Conservation (phyloP, 306 rosid genomes). For the Rosa persica region DNA sequence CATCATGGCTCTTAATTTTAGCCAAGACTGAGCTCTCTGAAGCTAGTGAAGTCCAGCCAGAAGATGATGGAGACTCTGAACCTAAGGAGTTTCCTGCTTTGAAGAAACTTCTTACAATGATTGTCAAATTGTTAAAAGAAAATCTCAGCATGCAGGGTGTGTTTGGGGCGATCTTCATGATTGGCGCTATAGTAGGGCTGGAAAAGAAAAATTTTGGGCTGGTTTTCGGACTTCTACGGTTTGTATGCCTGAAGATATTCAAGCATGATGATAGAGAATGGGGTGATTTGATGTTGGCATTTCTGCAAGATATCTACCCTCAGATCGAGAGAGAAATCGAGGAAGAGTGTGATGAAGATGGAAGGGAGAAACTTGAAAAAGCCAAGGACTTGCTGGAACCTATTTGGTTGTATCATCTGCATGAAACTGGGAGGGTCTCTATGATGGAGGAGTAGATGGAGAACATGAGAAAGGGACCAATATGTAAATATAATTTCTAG, state of each 20-base stretch:
- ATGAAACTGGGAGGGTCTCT: constrained; percentile 67
- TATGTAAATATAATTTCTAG: background rate
- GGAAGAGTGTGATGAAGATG: constrained; percentile 53
- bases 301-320: constrained; percentile 61
- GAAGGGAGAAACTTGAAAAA: constrained; percentile 36
- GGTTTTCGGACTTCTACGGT: constrained; percentile 68
- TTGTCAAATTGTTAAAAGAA: constrained; percentile 48
- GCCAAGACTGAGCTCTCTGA: constrained; percentile 53
- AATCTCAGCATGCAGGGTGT: constrained; percentile 52
- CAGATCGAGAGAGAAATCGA: constrained; percentile 57
- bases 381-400: constrained; percentile 74
- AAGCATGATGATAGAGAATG: constrained; percentile 53
- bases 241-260: constrained; percentile 59
- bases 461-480: background rate
- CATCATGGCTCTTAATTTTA: constrained; percentile 60
- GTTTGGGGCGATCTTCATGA: constrained; percentile 61
- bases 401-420: constrained; percentile 77
- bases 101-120: constrained; percentile 49
- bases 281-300: constrained; percentile 70
- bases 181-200: constrained; percentile 55
- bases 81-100: constrained; percentile 43
- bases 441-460: constrained; percentile 48
- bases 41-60: constrained; percentile 30
- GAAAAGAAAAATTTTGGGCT: constrained; percentile 52
- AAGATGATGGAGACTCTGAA: constrained; percentile 35